These are phyloP conservation scores for Lonicera japonica DNA, from an alignment of 129 eudicot genomes.

Conservation along the genomic window DNA sequence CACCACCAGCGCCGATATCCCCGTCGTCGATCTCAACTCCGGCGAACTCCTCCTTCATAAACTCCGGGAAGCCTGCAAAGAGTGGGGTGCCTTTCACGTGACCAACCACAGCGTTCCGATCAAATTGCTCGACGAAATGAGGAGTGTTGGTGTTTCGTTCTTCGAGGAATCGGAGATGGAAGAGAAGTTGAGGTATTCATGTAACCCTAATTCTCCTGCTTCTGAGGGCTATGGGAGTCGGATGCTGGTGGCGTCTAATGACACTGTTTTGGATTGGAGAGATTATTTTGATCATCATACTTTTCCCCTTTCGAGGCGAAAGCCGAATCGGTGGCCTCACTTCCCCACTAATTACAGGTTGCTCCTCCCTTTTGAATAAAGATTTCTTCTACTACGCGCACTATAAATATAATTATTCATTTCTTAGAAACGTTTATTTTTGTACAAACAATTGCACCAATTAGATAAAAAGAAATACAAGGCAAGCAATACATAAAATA, in stretches of 20 bases:
- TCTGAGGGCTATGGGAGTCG: constrained; percentile 87
- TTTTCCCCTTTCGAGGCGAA: constrained; percentile 55
- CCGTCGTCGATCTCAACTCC: constrained; percentile 38
- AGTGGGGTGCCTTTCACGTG: constrained; percentile 91
- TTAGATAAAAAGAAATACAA: no score
- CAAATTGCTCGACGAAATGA: constrained; percentile 36
- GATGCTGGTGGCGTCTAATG: constrained; percentile 62
- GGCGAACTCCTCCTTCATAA: constrained; percentile 14
- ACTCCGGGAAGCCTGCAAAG: constrained; percentile 42
- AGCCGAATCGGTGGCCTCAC: constrained; percentile 64
- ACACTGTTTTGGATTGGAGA: constrained; percentile 86
- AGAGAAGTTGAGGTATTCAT: constrained; percentile 46
- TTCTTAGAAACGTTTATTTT: no score
- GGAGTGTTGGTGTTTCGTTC: constrained; percentile 43
- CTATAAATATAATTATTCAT: no score
- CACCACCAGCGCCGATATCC: constrained; percentile 19
- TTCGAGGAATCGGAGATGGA: constrained; percentile 42
- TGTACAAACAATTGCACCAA: no score
- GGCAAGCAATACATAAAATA: no score
- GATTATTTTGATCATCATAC: constrained; percentile 94
- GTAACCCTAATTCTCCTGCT: constrained; percentile 58
- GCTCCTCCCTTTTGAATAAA: neutral
- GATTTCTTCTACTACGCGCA: no score
- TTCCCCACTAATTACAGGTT: constrained; percentile 65
- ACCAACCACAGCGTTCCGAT: constrained; percentile 57